phyloP scores from a whole-genome alignment of 768 basidiomycete species.

The Suillus brevipes region DNA sequence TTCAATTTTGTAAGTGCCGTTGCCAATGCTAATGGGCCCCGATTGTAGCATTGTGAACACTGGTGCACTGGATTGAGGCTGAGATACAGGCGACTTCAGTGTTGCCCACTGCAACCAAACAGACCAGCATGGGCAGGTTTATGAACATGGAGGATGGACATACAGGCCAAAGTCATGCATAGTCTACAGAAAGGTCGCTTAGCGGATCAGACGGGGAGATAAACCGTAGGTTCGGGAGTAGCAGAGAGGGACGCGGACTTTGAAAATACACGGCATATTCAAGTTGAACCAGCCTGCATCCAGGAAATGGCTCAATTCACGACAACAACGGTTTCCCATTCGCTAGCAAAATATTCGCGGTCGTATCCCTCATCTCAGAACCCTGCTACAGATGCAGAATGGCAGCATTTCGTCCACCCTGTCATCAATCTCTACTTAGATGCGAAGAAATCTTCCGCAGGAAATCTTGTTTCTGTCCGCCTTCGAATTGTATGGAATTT shows the following conservation, averaged over 20 bases:
- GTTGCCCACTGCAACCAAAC: not conserved
- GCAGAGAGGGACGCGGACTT: too few species aligned
- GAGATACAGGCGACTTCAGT: not conserved
- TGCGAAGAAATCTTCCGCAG: constrained; percentile 48
- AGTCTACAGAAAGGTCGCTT: not conserved
- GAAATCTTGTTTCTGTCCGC: constrained; percentile 61
- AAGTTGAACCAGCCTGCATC: not conserved
- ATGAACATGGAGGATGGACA: not conserved
- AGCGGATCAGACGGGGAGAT: not conserved
- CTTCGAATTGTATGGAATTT: constrained; percentile 68
- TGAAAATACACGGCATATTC: too few species aligned
- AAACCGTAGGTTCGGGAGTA: not conserved
- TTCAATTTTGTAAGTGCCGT: not conserved
- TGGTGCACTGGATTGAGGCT: not conserved
- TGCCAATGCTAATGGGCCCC: not conserved
- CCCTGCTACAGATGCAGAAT: constrained; percentile 47
- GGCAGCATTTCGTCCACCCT: constrained; percentile 81
- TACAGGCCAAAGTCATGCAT: not conserved
- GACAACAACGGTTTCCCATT: constrained; percentile 56
- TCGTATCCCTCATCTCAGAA: constrained; percentile 45
- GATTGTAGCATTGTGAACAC: not conserved
- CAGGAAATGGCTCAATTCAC: constrained; percentile 38
- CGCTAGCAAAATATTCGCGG: constrained; percentile 65
- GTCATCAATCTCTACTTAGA: constrained; percentile 63
- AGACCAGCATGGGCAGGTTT: not conserved